phyloP scores from a whole-genome alignment of 345 rosid genomes.

The Populus pruinosa region DNA sequence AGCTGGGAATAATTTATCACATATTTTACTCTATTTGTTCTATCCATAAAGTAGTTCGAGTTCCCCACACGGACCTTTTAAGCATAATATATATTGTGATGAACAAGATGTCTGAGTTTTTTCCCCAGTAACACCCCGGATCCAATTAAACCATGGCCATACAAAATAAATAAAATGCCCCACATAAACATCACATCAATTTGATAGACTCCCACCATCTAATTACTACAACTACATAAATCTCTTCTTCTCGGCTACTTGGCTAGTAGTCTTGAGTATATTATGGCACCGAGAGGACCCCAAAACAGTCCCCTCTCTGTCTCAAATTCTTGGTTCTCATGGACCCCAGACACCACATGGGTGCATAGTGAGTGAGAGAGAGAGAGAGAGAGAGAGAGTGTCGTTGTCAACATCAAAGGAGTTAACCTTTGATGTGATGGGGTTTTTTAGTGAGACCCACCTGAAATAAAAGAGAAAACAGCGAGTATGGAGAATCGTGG shows the following conservation, averaged over 20 bases:
- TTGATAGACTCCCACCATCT: slow-evolving; percentile 23
- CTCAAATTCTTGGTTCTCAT: slow-evolving; percentile 8
- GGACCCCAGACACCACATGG: slow-evolving; percentile 29
- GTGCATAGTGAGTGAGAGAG: slow-evolving; percentile 8
- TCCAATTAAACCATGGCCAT: background rate
- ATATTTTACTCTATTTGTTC: background rate
- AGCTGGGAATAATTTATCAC: background rate
- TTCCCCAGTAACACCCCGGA: too few species aligned
- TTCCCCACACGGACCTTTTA: slow-evolving; percentile 1
- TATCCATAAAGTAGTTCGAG: background rate
- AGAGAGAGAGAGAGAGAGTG: background rate
- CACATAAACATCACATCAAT: slow-evolving; percentile 13
- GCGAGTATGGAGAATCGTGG: background rate
- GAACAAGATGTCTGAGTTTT: background rate
- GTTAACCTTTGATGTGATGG: slow-evolving; percentile 22
- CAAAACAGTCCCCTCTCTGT: slow-evolving; percentile 27
- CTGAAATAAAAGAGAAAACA: background rate
- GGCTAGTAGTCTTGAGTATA: too few species aligned
- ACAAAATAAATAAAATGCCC: slow-evolving; percentile 4
- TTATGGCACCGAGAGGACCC: slow-evolving; percentile 14
- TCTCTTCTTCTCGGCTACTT: background rate
- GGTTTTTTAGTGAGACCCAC: background rate
- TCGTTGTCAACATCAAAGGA: slow-evolving; percentile 3
- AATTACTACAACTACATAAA: background rate
- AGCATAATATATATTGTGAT: too few species aligned